A percentile compares a stretch with the other conserved stretches of the same genome.
Conservation (phyloP, 2,329 filamentous ascomycete genomes). For the Aspergillaceae sp. region DNA sequence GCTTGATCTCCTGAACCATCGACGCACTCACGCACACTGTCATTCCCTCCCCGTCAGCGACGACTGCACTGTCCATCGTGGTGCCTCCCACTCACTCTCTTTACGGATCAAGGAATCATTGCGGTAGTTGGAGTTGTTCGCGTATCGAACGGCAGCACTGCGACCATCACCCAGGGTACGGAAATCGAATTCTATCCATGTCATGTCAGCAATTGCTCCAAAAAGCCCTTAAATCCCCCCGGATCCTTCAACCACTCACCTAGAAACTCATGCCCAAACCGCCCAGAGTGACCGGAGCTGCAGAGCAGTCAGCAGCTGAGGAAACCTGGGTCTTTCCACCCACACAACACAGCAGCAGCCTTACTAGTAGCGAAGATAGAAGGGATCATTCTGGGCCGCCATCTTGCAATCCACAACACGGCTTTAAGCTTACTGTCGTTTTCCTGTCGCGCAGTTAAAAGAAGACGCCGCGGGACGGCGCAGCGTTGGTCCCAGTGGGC, state of each 20-base stretch:
- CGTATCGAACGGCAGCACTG: slow-evolving; percentile 89
- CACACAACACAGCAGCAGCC: slow-evolving; percentile 22
- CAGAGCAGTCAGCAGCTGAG: slow-evolving; percentile 34
- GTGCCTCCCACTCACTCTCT: slow-evolving; percentile 65
- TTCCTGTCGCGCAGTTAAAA: too few relatives aligned
- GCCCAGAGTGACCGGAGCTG: slow-evolving; percentile 93
- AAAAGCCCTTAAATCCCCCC: neutral
- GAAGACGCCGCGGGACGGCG: neutral
- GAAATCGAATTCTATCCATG: slow-evolving; percentile 78
- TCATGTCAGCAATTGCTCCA: neutral
- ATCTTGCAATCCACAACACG: slow-evolving; percentile 39
- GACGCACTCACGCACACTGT: slow-evolving; percentile 91
- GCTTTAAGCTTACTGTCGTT: too few relatives aligned
- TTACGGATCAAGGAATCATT: slow-evolving; percentile 98
- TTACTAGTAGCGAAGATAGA: slow-evolving; percentile 97
- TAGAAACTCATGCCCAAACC: slow-evolving; percentile 96
- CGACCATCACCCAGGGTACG: slow-evolving; percentile 84
- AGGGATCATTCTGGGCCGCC: slow-evolving; percentile 66
- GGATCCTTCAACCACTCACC: slow-evolving; percentile 46
- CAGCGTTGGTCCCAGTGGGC: slow-evolving; percentile 18
- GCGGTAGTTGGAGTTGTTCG: slow-evolving; percentile 98
- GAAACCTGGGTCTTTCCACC: slow-evolving; percentile 23
- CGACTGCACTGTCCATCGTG: slow-evolving; percentile 1
- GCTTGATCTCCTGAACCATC: slow-evolving; percentile 88
- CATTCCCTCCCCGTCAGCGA: slow-evolving; percentile 10